Evolutionary conservation across 2,329 filamentous ascomycete genomes (phyloP).

Genomic region (Sphaerulina vaccinii): DNA sequence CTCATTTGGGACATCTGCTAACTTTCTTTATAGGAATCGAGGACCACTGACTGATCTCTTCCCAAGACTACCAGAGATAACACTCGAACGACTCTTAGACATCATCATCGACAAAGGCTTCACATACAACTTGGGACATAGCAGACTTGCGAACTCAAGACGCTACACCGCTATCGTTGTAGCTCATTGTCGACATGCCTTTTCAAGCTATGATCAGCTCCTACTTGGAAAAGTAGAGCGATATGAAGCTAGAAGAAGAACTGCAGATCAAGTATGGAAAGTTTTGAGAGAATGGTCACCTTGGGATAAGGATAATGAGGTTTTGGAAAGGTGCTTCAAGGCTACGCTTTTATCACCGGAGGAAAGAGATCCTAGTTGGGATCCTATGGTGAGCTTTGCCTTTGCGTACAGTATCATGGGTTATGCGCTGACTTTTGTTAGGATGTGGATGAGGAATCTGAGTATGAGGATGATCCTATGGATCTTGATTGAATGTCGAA

Average conservation of each 20-base stretch:
- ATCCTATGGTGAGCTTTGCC: constrained; percentile 32
- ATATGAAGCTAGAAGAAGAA: constrained; percentile 31
- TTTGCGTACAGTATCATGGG: neutral
- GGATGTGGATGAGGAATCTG: constrained; percentile 30
- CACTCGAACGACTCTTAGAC: constrained; percentile 31
- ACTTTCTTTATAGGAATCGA: no score
- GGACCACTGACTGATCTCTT: constrained; percentile 32
- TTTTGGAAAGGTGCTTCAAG: constrained; percentile 31
- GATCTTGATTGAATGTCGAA: constrained; percentile 28
- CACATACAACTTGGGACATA: constrained; percentile 33
- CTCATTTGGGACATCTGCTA: no score
- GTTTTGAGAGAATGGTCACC: constrained; percentile 36
- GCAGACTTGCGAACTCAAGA: constrained; percentile 30
- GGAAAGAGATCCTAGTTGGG: constrained; percentile 28
- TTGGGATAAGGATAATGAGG: constrained; percentile 35
- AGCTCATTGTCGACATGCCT: constrained; percentile 61
- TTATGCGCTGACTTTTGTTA: neutral
- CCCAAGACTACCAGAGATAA: constrained; percentile 29
- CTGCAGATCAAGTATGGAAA: constrained; percentile 31
- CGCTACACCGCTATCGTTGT: constrained; percentile 46
- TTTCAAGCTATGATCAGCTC: constrained; percentile 61
- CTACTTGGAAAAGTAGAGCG: constrained; percentile 38
- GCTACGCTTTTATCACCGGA: constrained; percentile 33
- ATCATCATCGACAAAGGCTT: constrained; percentile 33
- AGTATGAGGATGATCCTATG: constrained; percentile 32